phyloP scores from a whole-genome alignment of 345 rosid species.

The Moricandia moricandioides region DNA sequence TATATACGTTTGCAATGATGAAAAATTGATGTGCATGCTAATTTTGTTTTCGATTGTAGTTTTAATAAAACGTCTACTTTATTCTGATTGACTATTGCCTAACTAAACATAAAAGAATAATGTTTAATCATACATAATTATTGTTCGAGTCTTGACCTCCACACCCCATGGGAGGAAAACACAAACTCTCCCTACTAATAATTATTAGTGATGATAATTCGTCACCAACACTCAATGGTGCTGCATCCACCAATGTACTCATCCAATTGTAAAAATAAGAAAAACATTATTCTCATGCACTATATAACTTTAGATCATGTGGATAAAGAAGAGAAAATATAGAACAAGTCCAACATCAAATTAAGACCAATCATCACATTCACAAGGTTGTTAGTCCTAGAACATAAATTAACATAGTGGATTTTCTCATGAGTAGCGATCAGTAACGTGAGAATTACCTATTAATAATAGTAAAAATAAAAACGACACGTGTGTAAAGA shows the following conservation, averaged over 20 bases:
- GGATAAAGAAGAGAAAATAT: neutral
- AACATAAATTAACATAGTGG: neutral
- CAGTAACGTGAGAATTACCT: neutral
- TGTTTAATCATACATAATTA: constrained; percentile 16
- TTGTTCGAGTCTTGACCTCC: neutral
- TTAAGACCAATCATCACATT: constrained; percentile 26
- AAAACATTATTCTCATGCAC: constrained; percentile 23
- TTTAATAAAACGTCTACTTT: neutral
- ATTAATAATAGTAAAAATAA: neutral
- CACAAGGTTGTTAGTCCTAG: neutral
- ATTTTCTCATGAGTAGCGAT: constrained; percentile 1
- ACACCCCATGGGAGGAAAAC: constrained; percentile 5
- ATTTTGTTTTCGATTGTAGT: neutral
- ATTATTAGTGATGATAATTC: constrained; percentile 16
- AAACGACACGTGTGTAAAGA: constrained; percentile 12
- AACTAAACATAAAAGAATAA: neutral
- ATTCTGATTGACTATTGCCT: neutral
- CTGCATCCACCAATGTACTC: constrained; percentile 9
- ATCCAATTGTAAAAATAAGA: neutral
- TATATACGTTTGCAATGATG: no score
- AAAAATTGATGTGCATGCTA: neutral
- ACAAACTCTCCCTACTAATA: neutral
- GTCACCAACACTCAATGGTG: constrained; percentile 2
- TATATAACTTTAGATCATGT: constrained; percentile 20
- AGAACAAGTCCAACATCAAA: neutral